Evolutionary conservation across 2,329 filamentous ascomycete genomes (phyloP).

Genomic region (Botrytis galanthina): DNA sequence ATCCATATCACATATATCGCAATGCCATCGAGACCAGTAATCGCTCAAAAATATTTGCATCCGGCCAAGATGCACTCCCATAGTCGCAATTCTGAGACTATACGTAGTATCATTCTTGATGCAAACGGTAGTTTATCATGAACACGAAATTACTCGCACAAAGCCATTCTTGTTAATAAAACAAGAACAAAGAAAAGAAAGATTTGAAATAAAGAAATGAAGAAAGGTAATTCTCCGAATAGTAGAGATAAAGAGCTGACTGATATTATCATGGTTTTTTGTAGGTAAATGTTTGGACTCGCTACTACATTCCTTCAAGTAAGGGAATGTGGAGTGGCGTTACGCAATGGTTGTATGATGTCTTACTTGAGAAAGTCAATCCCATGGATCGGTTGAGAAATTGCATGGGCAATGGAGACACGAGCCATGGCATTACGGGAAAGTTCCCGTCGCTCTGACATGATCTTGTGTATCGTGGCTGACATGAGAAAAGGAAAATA

Average conservation of each 20-base stretch:
- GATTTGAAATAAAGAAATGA: background rate
- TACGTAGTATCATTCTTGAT: slow-evolving; percentile 15
- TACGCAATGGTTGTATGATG: background rate
- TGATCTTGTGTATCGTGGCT: background rate
- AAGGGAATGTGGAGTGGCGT: slow-evolving; percentile 9
- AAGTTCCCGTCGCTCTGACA: background rate
- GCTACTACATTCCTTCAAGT: background rate
- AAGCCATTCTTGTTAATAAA: background rate
- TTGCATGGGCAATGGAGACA: background rate
- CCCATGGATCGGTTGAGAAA: background rate
- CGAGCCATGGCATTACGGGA: background rate
- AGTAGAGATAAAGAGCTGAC: slow-evolving; percentile 1
- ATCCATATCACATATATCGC: slow-evolving; percentile 12
- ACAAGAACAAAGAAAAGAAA: slow-evolving; percentile 4
- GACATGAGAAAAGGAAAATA: background rate
- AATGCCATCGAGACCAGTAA: slow-evolving; percentile 14
- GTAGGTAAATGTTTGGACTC: background rate
- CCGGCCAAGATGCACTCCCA: background rate
- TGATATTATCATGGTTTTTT: background rate
- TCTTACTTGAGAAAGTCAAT: background rate
- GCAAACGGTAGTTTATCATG: slow-evolving; percentile 10
- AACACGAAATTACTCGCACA: background rate
- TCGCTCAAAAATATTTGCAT: slow-evolving; percentile 13
- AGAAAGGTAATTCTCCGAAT: slow-evolving; percentile 6
- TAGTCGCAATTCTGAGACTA: slow-evolving; percentile 4